Evolutionary conservation across 2,329 filamentous ascomycete species (phyloP).

Genomic region (Neopestalotiopsis sp.): DNA sequence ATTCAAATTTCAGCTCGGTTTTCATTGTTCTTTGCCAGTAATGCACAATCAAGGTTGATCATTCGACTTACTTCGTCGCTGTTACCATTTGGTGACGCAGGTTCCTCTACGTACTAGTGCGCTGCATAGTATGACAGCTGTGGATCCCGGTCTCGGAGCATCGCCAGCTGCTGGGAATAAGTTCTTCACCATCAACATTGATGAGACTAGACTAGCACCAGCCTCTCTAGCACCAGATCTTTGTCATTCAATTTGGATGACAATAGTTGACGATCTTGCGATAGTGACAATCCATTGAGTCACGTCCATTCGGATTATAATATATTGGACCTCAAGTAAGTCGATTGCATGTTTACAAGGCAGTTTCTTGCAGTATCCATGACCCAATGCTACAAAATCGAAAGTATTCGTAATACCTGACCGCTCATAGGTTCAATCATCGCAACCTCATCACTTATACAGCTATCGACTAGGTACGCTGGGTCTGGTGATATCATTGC

Average conservation of each 20-base stretch:
- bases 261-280: conserved; percentile 1
- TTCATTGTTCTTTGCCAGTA: too few species aligned
- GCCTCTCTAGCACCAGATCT: background rate
- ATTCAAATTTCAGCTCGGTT: too few species aligned
- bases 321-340: background rate
- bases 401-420: conserved; percentile 8
- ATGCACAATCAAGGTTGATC: too few species aligned
- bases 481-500: background rate
- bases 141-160: conserved; percentile 8
- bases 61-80: too few species aligned
- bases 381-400: background rate
- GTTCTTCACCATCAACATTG: conserved; percentile 4
- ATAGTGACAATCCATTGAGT: conserved; percentile 7
- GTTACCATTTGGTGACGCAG: too few species aligned
- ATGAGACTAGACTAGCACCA: conserved; percentile 1
- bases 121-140: conserved; percentile 9
- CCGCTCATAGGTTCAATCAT: conserved; percentile 1
- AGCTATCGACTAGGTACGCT: background rate
- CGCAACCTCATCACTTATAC: conserved; percentile 3
- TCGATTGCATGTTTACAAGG: background rate
- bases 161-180: conserved; percentile 10
- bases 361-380: background rate
- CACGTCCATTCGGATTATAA: background rate
- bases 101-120: background rate
- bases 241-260: background rate